Evolutionary conservation across 345 rosid species (phyloP).

Genomic region (Barbarea vulgaris): DNA sequence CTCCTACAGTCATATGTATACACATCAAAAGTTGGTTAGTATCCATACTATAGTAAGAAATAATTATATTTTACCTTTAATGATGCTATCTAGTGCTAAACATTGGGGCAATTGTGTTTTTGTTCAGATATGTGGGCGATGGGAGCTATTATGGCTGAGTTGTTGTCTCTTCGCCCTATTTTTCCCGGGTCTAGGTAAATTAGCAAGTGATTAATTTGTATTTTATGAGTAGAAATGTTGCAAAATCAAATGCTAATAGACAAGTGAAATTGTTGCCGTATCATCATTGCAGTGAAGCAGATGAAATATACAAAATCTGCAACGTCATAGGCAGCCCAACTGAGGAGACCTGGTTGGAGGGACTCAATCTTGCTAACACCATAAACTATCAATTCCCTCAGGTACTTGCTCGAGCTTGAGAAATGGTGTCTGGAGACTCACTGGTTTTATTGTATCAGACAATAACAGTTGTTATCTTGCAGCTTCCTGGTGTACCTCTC

Average conservation of each 20-base stretch:
- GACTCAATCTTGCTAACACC: constrained; percentile 76
- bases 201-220: not conserved
- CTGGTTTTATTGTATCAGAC: not conserved
- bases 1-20: constrained; percentile 82
- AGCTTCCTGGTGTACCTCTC: constrained; percentile 67
- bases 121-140: constrained; percentile 93
- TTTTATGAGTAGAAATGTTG: constrained; percentile 1
- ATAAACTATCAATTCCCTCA: constrained; percentile 83
- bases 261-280: not conserved
- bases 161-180: constrained; percentile 75
- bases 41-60: constrained; percentile 53
- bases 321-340: constrained; percentile 83
- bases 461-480: constrained; percentile 36
- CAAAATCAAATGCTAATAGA: not conserved
- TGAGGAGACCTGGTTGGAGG: constrained; percentile 77
- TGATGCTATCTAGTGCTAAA: not conserved
- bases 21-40: constrained; percentile 90
- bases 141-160: constrained; percentile 97
- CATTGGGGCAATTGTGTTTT: not conserved
- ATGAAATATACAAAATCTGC: constrained; percentile 96
- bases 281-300: constrained; percentile 78
- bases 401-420: constrained; percentile 42
- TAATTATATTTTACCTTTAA: constrained; percentile 24
- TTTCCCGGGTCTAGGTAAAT: constrained; percentile 81
- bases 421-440: not conserved